Conservation (phyloP, 2,329 filamentous ascomycete species). For the Endocalyx cinctus region DNA sequence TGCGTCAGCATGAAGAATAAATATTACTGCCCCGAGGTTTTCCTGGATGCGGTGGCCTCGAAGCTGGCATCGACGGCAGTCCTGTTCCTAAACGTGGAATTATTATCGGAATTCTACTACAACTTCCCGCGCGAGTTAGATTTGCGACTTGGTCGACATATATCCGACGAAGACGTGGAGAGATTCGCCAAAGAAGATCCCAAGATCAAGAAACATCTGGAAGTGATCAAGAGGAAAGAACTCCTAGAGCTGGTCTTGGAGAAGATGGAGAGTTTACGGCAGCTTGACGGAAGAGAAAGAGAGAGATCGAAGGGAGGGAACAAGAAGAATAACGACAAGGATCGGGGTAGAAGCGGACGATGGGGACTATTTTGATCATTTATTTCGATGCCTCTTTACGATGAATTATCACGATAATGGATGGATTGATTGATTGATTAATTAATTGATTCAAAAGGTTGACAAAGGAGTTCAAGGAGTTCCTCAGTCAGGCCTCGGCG, state of each 20-base stretch:
- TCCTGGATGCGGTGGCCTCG: conserved; percentile 93
- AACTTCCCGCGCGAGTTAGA: conserved; percentile 94
- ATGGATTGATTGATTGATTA: no score
- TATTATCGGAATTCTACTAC: conserved; percentile 96
- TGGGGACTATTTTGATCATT: conserved; percentile 44
- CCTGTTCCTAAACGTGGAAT: conserved; percentile 93
- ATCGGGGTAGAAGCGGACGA: conserved; percentile 39
- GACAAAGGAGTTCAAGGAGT: no score
- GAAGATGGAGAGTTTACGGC: conserved; percentile 89
- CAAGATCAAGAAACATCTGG: conserved; percentile 81
- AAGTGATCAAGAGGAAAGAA: conserved; percentile 89
- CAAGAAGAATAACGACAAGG: conserved; percentile 31
- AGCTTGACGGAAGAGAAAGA: conserved; percentile 73
- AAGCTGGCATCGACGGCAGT: conserved; percentile 94
- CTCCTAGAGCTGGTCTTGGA: conserved; percentile 86
- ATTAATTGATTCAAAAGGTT: no score
- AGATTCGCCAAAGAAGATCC: conserved; percentile 90
- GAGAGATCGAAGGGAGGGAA: conserved; percentile 33
- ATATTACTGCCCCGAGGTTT: conserved; percentile 94
- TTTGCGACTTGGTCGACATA: conserved; percentile 73
- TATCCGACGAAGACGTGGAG: conserved; percentile 77
- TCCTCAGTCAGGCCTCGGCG: no score
- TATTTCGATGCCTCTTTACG: conserved; percentile 1
- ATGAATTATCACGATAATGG: conserved; percentile 17
- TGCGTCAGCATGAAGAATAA: conserved; percentile 82